Evolutionary conservation across 805 yeast genomes (phyloP).

Genomic region (Candida dajiaensis): DNA sequence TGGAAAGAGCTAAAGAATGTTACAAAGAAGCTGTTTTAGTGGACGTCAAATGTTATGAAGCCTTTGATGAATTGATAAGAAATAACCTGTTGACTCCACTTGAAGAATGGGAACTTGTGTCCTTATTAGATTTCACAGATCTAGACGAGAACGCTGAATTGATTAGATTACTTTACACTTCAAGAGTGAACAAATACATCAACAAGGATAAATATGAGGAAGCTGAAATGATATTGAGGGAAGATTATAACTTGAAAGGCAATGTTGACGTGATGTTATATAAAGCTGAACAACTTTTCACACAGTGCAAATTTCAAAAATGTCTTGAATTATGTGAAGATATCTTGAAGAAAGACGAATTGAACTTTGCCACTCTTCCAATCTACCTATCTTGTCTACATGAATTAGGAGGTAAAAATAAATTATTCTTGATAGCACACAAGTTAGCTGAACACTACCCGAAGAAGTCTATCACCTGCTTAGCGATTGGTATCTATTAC

Average conservation of each 20-base stretch:
- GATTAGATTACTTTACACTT: slow-evolving; percentile 68
- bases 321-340: slow-evolving; percentile 72
- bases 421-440: slow-evolving; percentile 75
- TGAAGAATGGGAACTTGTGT: slow-evolving; percentile 82
- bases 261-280: slow-evolving; percentile 67
- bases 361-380: slow-evolving; percentile 68
- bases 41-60: slow-evolving; percentile 91
- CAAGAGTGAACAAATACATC: slow-evolving; percentile 68
- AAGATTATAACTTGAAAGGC: slow-evolving; percentile 64
- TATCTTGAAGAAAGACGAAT: slow-evolving; percentile 48
- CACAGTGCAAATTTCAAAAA: slow-evolving; percentile 72
- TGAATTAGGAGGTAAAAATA: slow-evolving; percentile 79
- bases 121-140: slow-evolving; percentile 58
- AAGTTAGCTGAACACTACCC: slow-evolving; percentile 83
- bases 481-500: slow-evolving; percentile 89
- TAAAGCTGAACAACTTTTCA: slow-evolving; percentile 62
- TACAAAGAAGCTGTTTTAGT: slow-evolving; percentile 80
- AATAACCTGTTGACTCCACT: slow-evolving; percentile 72
- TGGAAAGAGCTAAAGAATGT: slow-evolving; percentile 80
- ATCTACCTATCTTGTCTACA: slow-evolving; percentile 76
- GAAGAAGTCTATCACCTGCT: slow-evolving; percentile 78
- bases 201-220: slow-evolving; percentile 54
- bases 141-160: slow-evolving; percentile 78
- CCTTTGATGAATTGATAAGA: slow-evolving; percentile 70
- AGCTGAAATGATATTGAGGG: slow-evolving; percentile 58